Evolutionary conservation across 2,329 filamentous ascomycete species (phyloP).

Genomic region (Trematosphaeria pertusa): DNA sequence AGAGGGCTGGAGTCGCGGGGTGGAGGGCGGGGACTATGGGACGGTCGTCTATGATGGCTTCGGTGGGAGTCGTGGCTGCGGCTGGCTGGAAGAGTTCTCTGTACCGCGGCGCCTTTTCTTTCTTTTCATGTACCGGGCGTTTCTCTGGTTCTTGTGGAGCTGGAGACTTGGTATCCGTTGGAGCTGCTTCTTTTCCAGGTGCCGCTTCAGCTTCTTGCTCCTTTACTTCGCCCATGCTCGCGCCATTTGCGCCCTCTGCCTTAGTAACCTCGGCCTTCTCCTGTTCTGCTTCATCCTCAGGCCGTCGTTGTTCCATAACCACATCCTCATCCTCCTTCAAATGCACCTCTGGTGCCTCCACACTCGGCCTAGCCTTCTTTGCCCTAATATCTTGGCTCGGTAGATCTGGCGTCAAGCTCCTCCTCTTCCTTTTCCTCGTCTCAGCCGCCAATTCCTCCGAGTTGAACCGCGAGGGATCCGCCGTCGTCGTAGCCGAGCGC

Average conservation of each 20-base stretch:
- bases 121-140: conserved; percentile 23
- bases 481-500: conserved; percentile 25
- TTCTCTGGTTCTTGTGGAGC: neutral
- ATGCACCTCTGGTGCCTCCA: conserved; percentile 39
- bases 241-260: conserved; percentile 4
- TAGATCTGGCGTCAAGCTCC: conserved; percentile 48
- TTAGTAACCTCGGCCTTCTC: conserved; percentile 12
- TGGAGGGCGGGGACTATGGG: conserved; percentile 49
- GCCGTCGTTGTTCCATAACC: conserved; percentile 36
- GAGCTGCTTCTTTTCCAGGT: conserved; percentile 1
- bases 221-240: conserved; percentile 8
- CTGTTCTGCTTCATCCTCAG: conserved; percentile 27
- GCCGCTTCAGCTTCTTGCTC: neutral
- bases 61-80: conserved; percentile 13
- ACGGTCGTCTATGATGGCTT: conserved; percentile 36
- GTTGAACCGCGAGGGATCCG: conserved; percentile 42
- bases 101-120: conserved; percentile 43
- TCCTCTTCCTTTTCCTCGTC: conserved; percentile 50
- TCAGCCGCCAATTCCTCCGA: conserved; percentile 49
- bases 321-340: conserved; percentile 35
- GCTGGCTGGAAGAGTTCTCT: conserved; percentile 39
- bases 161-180: conserved; percentile 9
- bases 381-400: conserved; percentile 44
- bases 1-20: conserved; percentile 62
- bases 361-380: conserved; percentile 52